Base-by-base conservation (phyloP, 140 eudicot genomes). In the Ambrosia hybrid region DNA sequence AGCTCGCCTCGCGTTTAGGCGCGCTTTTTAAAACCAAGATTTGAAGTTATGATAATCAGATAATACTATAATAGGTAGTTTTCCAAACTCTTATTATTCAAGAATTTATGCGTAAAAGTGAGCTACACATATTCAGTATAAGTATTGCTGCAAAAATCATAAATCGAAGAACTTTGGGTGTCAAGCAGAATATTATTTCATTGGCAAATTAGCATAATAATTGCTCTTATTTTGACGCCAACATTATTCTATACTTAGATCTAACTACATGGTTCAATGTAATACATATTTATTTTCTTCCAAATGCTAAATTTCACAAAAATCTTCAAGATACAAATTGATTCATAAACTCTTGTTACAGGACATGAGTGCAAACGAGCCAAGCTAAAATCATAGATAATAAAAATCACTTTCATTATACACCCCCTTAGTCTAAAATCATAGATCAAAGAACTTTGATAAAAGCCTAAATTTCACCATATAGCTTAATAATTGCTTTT, bases 381-480 rank as follows among this genome's bases (percentile, higher is more conserved):
- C 30, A 21, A 21, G 30, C 30, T 0, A 21, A 21, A 21, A 21
- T 21, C 30, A 21, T 21, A 21, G 30, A 21, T 21, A 21, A 21
- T 21, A 21, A 58, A 2, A 58, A 58, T 58, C 39, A 60, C 43
- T 60, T 33, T 33, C 7, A 33, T 34, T 51, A 36, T 34, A 56
- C 61, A 56, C 61, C 61, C 61, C 61, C 34, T 15, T 15, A 56
- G 58, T 14, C 58, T 53, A 53, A 14, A 53, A 53, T 53, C 26
- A 53, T 0, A 53, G 14, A 53, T 53, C 26, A 56, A 17, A 56
- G 38, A 57, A 57, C 63, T 57, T 21, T 9, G 13, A 21, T 21
- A 21, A 21, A 21, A 21, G 30, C 30, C 30, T 21, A 21, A 21
- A 21, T 21, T 21, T 21, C 30, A 21, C 30, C 30, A 21, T 21